These are phyloP conservation scores for Adiantum capillusveneris DNA, from an alignment of 75 land plant genomes.

Conservation along the genomic window DNA sequence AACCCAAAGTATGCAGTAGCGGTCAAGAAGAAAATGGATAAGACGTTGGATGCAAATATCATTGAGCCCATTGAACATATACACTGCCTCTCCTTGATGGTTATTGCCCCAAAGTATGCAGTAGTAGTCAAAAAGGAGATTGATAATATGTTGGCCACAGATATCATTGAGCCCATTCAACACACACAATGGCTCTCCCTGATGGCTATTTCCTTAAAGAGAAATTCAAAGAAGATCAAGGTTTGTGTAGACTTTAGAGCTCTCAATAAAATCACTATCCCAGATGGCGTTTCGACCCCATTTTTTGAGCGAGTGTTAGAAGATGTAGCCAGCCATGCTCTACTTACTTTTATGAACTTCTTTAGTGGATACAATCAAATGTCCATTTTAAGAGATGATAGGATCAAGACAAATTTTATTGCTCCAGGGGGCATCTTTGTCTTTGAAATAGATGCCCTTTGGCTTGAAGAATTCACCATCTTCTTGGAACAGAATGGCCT, in stretches of 20 bases:
- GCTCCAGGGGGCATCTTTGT: too few species aligned
- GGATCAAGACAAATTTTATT: too few species aligned
- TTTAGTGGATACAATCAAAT: background rate
- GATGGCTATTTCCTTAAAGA: conserved; percentile 1
- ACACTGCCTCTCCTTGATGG: too few species aligned
- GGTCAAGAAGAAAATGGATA: too few species aligned
- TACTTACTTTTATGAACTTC: conserved; percentile 6
- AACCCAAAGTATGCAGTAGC: too few species aligned
- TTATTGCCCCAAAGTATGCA: too few species aligned
- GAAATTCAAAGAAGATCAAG: background rate
- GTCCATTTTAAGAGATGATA: too few species aligned
- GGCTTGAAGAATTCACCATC: too few species aligned
- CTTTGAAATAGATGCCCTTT: too few species aligned
- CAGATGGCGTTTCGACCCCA: conserved; percentile 4
- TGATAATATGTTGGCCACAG: background rate
- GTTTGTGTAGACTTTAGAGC: conserved; percentile 12
- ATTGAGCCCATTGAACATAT: too few species aligned
- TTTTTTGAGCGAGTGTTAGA: conserved; percentile 2
- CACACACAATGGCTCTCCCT: background rate
- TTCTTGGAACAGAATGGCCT: too few species aligned
- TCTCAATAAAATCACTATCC: background rate
- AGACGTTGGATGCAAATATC: too few species aligned
- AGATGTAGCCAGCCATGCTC: background rate
- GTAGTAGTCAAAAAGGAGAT: background rate
- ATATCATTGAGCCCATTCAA: background rate